These are phyloP conservation scores for Stephanodiscus minutulus DNA, from an alignment of 108 stramenopile species.

Conservation along the genomic window DNA sequence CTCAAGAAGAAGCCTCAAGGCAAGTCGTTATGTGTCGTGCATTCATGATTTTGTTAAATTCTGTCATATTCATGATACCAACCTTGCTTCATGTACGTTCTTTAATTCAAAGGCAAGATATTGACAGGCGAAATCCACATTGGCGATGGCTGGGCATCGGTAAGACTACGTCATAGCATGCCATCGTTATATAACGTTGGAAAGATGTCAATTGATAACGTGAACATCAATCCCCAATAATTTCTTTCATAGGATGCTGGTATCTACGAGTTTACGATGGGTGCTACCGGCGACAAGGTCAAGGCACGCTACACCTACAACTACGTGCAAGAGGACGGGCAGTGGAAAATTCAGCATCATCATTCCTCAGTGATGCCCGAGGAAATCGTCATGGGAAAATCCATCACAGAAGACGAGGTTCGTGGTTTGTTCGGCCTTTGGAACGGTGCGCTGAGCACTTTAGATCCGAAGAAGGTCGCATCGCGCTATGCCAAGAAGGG, in stretches of 20 bases:
- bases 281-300: constrained; percentile 37
- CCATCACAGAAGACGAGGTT: constrained; percentile 51
- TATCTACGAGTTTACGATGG: constrained; percentile 56
- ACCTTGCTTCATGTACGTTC: too few relatives aligned
- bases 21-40: too few relatives aligned
- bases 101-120: constrained; percentile 23
- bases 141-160: constrained; percentile 55
- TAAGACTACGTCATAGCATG: constrained; percentile 43
- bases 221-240: too few relatives aligned
- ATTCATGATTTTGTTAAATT: background rate
- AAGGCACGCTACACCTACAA: constrained; percentile 57
- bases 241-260: background rate
- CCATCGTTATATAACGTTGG: background rate
- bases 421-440: constrained; percentile 54
- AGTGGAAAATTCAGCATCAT: constrained; percentile 69
- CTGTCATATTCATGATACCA: background rate
- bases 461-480: constrained; percentile 43
- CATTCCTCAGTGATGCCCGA: constrained; percentile 67
- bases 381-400: constrained; percentile 31
- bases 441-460: constrained; percentile 62
- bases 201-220: background rate
- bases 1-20: constrained; percentile 61
- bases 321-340: constrained; percentile 45
- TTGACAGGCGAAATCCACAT: constrained; percentile 54
- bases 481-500: constrained; percentile 48